A percentile compares a stretch with the other conserved stretches of the same genome.
Evolutionary conservation across 495 filamentous ascomycete genomes (phyloP).

Genomic region (Friedmanniomyces endolithicus): DNA sequence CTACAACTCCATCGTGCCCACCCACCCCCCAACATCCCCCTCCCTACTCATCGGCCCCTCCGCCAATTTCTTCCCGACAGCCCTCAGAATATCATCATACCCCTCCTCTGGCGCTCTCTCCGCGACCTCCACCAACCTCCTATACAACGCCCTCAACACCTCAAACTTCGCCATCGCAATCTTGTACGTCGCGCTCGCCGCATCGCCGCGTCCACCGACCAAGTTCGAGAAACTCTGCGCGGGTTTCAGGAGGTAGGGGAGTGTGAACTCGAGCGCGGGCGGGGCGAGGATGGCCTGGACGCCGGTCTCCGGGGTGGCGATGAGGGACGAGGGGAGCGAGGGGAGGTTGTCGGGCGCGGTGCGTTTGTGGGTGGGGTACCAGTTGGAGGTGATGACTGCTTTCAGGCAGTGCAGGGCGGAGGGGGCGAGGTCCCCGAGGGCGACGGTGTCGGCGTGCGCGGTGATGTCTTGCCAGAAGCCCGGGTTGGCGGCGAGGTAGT

Average conservation of each 20-base stretch:
- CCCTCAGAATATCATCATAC: conserved; percentile 17
- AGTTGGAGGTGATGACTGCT: conserved; percentile 44
- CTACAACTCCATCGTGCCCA: conserved; percentile 21
- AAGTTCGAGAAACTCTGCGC: conserved; percentile 46
- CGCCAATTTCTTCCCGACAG: conserved; percentile 14
- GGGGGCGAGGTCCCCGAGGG: conserved; percentile 45
- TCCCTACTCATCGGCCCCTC: conserved; percentile 15
- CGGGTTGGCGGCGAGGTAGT: conserved; percentile 40
- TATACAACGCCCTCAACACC: conserved; percentile 36
- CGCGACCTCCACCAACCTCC: conserved; percentile 6
- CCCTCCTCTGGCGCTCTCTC: conserved; percentile 13
- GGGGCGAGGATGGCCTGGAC: conserved; percentile 41
- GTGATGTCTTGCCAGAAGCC: conserved; percentile 43
- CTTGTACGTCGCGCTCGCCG: conserved; percentile 46
- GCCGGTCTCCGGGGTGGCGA: conserved; percentile 32
- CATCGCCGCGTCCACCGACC: conserved; percentile 45
- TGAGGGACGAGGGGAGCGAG: conserved; percentile 30
- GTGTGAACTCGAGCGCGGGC: conserved; percentile 39
- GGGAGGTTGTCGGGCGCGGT: background rate
- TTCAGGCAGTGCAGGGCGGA: conserved; percentile 43
- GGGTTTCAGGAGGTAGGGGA: conserved; percentile 49
- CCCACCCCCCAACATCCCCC: conserved; percentile 20
- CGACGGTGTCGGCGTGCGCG: conserved; percentile 43
- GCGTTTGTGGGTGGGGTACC: conserved; percentile 36
- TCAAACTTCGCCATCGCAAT: conserved; percentile 49